A percentile compares a stretch with the other conserved stretches of the same genome.
Evolutionary conservation across 129 eudicot genomes (phyloP).

Genomic region (Arctium lappa): DNA sequence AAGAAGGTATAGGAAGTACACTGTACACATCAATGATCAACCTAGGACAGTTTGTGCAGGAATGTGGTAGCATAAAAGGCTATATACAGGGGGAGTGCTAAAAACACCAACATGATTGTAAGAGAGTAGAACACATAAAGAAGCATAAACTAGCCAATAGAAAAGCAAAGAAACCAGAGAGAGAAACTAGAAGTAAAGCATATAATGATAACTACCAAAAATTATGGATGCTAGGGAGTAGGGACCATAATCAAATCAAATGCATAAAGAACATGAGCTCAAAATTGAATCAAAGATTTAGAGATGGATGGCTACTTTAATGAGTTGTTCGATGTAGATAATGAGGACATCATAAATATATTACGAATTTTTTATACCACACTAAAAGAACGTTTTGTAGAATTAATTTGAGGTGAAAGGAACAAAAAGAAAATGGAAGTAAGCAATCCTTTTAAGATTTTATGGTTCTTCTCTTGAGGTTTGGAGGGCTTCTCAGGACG

Average conservation of each 20-base stretch:
- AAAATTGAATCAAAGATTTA: not conserved
- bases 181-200: not conserved
- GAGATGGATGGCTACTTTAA: not conserved
- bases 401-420: too few species aligned
- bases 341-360: not conserved
- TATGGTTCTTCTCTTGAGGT: not conserved
- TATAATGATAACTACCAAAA: not conserved
- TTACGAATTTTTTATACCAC: not conserved
- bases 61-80: too few species aligned
- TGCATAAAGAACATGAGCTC: not conserved
- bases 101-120: not conserved
- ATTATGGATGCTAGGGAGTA: not conserved
- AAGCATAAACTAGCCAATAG: not conserved
- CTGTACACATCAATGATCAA: too few species aligned
- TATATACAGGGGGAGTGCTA: not conserved
- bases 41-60: too few species aligned
- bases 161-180: not conserved
- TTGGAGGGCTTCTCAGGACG: not conserved
- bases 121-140: not conserved
- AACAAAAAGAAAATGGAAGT: too few species aligned
- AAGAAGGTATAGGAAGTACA: too few species aligned
- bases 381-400: not conserved
- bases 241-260: not conserved
- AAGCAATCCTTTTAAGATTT: not conserved
- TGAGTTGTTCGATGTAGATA: not conserved